Evolutionary conservation across 2,329 filamentous ascomycete genomes (phyloP).

Genomic region (Ophiostoma populinum): DNA sequence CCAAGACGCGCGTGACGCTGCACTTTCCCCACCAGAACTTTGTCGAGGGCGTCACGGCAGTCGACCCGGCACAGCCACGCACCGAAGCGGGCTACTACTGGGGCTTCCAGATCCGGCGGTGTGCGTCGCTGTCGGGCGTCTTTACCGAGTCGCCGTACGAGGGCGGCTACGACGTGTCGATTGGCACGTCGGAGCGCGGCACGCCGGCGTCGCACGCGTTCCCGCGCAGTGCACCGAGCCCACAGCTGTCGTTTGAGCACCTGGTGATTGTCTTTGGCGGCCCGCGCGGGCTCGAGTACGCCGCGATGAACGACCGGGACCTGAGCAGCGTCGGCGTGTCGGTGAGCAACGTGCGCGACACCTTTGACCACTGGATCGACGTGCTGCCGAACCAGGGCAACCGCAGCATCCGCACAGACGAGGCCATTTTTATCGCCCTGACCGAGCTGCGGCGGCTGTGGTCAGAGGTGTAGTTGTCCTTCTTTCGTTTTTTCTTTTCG

Average conservation of each 20-base stretch:
- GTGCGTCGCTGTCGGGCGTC: slow-evolving; percentile 48
- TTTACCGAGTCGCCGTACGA: slow-evolving; percentile 63
- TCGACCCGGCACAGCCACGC: slow-evolving; percentile 51
- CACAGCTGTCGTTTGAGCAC: slow-evolving; percentile 41
- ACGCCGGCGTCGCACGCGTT: slow-evolving; percentile 29
- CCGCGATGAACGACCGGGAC: slow-evolving; percentile 42
- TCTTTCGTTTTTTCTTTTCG: neutral
- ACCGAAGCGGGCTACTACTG: slow-evolving; percentile 72
- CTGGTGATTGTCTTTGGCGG: slow-evolving; percentile 67
- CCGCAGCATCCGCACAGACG: slow-evolving; percentile 67
- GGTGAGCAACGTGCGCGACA: slow-evolving; percentile 44
- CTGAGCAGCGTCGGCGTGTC: slow-evolving; percentile 43
- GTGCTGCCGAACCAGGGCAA: slow-evolving; percentile 66
- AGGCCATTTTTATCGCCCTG: slow-evolving; percentile 63
- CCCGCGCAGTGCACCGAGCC: slow-evolving; percentile 21
- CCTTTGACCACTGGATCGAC: slow-evolving; percentile 78
- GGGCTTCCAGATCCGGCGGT: slow-evolving; percentile 59
- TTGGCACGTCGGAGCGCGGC: slow-evolving; percentile 72
- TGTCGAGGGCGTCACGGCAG: slow-evolving; percentile 33
- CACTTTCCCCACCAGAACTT: slow-evolving; percentile 35
- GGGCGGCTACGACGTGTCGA: slow-evolving; percentile 64
- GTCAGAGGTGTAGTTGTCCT: slow-evolving; percentile 18
- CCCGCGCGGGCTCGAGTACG: slow-evolving; percentile 61
- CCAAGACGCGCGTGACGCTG: slow-evolving; percentile 57
- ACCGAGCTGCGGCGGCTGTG: slow-evolving; percentile 46